Evolutionary conservation across 1,284 basidiomycete genomes (phyloP).

Genomic region (Mycosarcoma mackinlayi): DNA sequence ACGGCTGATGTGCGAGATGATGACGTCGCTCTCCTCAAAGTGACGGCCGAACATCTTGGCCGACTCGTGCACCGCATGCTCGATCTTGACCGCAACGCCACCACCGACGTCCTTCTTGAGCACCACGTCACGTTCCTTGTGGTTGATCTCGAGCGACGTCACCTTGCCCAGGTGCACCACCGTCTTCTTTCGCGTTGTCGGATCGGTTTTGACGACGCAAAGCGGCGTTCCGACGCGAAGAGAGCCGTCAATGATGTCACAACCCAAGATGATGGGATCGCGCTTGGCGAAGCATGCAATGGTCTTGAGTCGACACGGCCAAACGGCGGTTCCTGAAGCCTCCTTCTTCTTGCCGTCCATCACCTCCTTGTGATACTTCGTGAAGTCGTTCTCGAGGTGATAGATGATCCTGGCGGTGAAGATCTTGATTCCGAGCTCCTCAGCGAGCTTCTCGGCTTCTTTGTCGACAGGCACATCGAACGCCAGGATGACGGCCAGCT

Average conservation of each 20-base stretch:
- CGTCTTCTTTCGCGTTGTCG: constrained; percentile 86
- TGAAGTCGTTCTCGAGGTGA: constrained; percentile 97
- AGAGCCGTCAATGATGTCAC: constrained; percentile 91
- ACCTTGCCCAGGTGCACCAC: constrained; percentile 93
- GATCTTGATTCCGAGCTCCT: constrained; percentile 90
- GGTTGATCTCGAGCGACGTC: constrained; percentile 72
- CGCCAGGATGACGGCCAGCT: constrained; percentile 92
- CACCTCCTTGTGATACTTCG: constrained; percentile 93
- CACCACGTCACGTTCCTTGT: constrained; percentile 75
- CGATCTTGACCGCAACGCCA: constrained; percentile 98
- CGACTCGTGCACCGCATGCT: constrained; percentile 94
- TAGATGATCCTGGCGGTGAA: constrained; percentile 99
- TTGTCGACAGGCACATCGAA: constrained; percentile 93
- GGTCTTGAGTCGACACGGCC: constrained; percentile 93
- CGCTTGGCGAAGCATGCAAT: constrained; percentile 95
- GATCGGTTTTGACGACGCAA: constrained; percentile 90
- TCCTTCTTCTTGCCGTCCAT: constrained; percentile 90
- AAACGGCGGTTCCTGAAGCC: constrained; percentile 93
- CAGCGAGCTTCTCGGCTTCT: constrained; percentile 89
- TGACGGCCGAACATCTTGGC: constrained; percentile 80
- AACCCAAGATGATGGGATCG: constrained; percentile 94
- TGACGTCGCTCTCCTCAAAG: constrained; percentile 95
- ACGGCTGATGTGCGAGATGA: constrained; percentile 89
- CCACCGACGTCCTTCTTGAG: constrained; percentile 93
- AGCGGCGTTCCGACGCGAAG: constrained; percentile 94